Evolutionary conservation across 805 yeast species (phyloP).

Genomic region (Yamadazyma akitaensis): DNA sequence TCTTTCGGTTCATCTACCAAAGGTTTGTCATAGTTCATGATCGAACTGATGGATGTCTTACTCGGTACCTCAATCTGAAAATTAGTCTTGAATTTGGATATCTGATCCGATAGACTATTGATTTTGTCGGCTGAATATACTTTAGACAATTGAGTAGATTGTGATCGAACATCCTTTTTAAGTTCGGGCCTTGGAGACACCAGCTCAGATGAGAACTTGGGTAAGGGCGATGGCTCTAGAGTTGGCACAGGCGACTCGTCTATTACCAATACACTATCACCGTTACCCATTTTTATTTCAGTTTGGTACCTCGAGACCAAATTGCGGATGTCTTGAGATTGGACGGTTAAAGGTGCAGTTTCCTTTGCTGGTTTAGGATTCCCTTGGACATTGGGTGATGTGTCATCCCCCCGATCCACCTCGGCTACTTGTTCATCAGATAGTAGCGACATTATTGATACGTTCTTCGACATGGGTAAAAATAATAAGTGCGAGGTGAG

Average conservation of each 20-base stretch:
- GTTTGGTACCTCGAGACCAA: slow-evolving; percentile 34
- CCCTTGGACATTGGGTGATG: background rate
- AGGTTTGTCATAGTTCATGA: slow-evolving; percentile 34
- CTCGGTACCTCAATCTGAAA: slow-evolving; percentile 20
- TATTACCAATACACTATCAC: slow-evolving; percentile 6
- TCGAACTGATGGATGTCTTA: slow-evolving; percentile 38
- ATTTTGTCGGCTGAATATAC: background rate
- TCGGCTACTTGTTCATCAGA: slow-evolving; percentile 2
- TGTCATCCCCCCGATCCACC: background rate
- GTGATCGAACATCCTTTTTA: background rate
- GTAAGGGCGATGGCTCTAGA: slow-evolving; percentile 9
- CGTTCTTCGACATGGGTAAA: slow-evolving; percentile 19
- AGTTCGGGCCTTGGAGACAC: background rate
- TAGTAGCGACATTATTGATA: slow-evolving; percentile 32
- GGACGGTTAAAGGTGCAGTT: background rate
- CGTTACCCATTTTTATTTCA: slow-evolving; percentile 16
- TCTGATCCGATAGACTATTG: slow-evolving; percentile 19
- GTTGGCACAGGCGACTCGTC: slow-evolving; percentile 8
- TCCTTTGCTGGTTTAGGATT: background rate
- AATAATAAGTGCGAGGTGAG: background rate
- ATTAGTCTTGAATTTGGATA: slow-evolving; percentile 30
- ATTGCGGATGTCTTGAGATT: slow-evolving; percentile 2
- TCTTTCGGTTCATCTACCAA: slow-evolving; percentile 15
- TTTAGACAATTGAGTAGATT: background rate
- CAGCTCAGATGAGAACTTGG: slow-evolving; percentile 1